Evolutionary conservation across 139 green algal species (phyloP).

Genomic region (Micromonas commoda): DNA sequence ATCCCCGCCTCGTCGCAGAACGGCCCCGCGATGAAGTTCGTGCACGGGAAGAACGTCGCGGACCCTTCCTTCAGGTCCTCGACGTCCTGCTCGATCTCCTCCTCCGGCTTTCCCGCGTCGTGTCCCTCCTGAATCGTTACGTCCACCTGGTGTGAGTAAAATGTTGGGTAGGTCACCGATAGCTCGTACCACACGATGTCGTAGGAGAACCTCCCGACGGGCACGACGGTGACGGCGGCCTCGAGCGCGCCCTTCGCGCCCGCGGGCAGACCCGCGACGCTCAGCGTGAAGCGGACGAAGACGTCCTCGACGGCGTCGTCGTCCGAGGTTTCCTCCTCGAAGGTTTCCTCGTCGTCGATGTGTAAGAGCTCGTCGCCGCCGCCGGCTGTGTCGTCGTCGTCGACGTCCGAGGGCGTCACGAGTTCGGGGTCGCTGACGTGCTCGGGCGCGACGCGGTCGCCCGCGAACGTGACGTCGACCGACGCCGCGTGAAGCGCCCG

Average conservation of each 20-base stretch:
- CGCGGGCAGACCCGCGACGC: too few species aligned
- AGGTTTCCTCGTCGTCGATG: too few species aligned
- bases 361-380: too few species aligned
- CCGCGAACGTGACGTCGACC: too few species aligned
- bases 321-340: too few species aligned
- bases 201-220: background rate
- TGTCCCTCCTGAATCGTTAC: background rate
- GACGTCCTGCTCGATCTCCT: background rate
- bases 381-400: too few species aligned
- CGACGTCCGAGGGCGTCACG: too few species aligned
- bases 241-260: background rate
- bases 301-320: too few species aligned
- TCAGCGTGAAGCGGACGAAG: too few species aligned
- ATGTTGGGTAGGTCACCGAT: background rate
- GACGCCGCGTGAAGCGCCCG: too few species aligned
- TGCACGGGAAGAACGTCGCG: background rate
- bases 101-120: background rate
- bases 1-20: background rate
- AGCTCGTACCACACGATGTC: constrained; percentile 16
- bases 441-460: too few species aligned
- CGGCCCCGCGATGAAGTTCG: background rate
- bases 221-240: background rate
- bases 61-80: background rate
- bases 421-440: too few species aligned
- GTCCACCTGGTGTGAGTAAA: background rate